Conservation (phyloP, 805 yeast genomes). For the Metschnikowia colocasiae region DNA sequence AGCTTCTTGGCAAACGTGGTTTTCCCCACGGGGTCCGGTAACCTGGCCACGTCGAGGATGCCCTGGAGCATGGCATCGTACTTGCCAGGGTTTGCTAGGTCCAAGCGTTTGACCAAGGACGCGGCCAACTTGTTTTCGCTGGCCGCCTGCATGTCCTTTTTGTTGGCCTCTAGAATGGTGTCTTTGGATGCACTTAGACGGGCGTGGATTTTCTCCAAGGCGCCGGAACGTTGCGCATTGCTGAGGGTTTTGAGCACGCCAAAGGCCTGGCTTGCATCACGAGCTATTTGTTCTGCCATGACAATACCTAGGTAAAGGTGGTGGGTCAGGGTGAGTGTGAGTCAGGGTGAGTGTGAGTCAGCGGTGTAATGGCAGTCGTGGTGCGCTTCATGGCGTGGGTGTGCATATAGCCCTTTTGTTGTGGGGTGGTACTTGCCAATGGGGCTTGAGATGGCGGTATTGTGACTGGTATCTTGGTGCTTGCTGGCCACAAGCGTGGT, state of each 20-base stretch:
- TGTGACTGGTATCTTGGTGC: too few relatives aligned
- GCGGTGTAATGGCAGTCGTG: too few relatives aligned
- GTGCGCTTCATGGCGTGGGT: too few relatives aligned
- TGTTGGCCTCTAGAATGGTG: conserved; percentile 68
- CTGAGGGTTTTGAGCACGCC: conserved; percentile 74
- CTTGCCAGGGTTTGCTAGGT: conserved; percentile 76
- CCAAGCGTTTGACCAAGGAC: conserved; percentile 79
- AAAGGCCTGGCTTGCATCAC: conserved; percentile 77
- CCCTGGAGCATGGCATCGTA: conserved; percentile 95
- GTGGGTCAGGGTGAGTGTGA: too few relatives aligned
- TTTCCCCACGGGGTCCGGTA: conserved; percentile 92
- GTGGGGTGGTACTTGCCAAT: too few relatives aligned
- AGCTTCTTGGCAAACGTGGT: conserved; percentile 76
- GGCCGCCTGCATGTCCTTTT: conserved; percentile 71
- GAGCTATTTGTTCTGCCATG: conserved; percentile 78
- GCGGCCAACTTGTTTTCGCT: conserved; percentile 55
- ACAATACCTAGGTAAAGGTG: too few relatives aligned
- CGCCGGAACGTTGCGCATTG: conserved; percentile 67
- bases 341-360: too few relatives aligned
- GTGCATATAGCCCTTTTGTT: too few relatives aligned
- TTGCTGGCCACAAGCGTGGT: too few relatives aligned
- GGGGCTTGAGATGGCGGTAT: too few relatives aligned
- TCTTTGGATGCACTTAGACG: conserved; percentile 58
- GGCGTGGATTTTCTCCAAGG: conserved; percentile 69
- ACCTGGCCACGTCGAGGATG: conserved; percentile 79